Percentiles rank a stretch among this genome's conserved stretches.
Conservation (phyloP, 495 filamentous ascomycete species). For the Neurospora intermedia region DNA sequence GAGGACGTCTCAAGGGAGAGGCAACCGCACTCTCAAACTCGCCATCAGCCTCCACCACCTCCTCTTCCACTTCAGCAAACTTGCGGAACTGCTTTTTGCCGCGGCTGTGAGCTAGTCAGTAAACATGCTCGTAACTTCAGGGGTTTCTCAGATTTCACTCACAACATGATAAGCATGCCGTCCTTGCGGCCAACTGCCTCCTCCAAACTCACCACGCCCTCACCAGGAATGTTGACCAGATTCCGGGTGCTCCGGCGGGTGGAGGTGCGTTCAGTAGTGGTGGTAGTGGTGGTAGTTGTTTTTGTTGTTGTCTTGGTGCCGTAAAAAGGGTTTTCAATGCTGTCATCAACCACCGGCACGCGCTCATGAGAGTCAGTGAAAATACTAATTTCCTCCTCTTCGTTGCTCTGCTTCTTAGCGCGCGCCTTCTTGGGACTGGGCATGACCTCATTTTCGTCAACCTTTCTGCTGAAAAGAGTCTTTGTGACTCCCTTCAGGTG, state of each 20-base stretch:
- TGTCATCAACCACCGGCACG: slow-evolving; percentile 58
- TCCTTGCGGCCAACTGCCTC: slow-evolving; percentile 56
- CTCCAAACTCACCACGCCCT: slow-evolving; percentile 47
- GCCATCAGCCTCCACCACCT: slow-evolving; percentile 27
- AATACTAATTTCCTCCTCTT: slow-evolving; percentile 58
- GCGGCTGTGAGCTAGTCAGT: slow-evolving; percentile 45
- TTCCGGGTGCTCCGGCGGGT: slow-evolving; percentile 36
- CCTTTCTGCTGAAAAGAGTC: slow-evolving; percentile 49
- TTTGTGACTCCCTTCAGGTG: slow-evolving; percentile 58
- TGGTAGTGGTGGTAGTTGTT: slow-evolving; percentile 12
- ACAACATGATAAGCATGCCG: slow-evolving; percentile 83
- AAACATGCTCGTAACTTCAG: slow-evolving; percentile 12
- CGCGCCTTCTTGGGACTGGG: slow-evolving; percentile 47
- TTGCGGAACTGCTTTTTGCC: slow-evolving; percentile 79
- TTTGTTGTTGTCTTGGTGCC: slow-evolving; percentile 26
- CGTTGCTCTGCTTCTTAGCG: slow-evolving; percentile 38
- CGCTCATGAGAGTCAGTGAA: slow-evolving; percentile 86
- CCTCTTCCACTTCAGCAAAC: slow-evolving; percentile 34
- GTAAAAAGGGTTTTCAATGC: slow-evolving; percentile 67
- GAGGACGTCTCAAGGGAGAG: slow-evolving; percentile 39
- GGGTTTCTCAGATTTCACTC: slow-evolving; percentile 32
- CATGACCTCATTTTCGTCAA: slow-evolving; percentile 39
- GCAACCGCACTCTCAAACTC: slow-evolving; percentile 35
- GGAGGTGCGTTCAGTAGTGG: slow-evolving; percentile 16
- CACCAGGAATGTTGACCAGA: slow-evolving; percentile 36